Percentiles rank a stretch among this genome's conserved stretches.
Evolutionary conservation across 2,329 filamentous ascomycete genomes (phyloP).

Genomic region (Trichoderma atrobrunneum): DNA sequence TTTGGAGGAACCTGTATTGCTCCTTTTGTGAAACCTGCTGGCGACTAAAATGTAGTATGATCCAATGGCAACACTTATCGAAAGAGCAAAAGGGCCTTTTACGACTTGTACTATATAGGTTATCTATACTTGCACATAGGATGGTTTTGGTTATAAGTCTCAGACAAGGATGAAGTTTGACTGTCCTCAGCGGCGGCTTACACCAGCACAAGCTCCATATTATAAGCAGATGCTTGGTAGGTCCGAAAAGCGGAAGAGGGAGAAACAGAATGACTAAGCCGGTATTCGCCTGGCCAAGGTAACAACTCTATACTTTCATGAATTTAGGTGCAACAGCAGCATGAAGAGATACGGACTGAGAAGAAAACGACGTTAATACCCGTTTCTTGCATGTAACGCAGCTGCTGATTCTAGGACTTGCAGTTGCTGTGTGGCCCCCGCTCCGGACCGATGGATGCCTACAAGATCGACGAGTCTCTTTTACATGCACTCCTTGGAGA

Average conservation of each 20-base stretch:
- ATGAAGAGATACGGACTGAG: background rate
- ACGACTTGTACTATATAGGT: too few species aligned
- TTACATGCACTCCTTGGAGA: background rate
- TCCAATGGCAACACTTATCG: accelerated
- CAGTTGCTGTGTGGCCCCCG: background rate
- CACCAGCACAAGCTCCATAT: background rate
- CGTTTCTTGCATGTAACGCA: background rate
- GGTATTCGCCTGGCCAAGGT: background rate
- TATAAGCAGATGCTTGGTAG: background rate
- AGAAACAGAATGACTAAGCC: background rate
- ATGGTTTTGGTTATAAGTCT: background rate
- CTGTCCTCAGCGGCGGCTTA: background rate
- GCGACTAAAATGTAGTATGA: background rate
- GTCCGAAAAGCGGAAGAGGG: background rate
- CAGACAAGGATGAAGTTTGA: background rate
- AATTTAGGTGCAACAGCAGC: background rate
- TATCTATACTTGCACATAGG: background rate
- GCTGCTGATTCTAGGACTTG: background rate
- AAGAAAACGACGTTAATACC: background rate
- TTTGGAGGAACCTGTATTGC: background rate
- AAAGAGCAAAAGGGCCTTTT: background rate
- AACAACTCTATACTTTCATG: background rate
- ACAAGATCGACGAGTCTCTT: background rate
- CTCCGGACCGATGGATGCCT: background rate
- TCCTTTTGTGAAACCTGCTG: background rate